These are phyloP conservation scores for Lepidopterella palustris DNA, from an alignment of 495 filamentous ascomycete genomes.

Conservation along the genomic window DNA sequence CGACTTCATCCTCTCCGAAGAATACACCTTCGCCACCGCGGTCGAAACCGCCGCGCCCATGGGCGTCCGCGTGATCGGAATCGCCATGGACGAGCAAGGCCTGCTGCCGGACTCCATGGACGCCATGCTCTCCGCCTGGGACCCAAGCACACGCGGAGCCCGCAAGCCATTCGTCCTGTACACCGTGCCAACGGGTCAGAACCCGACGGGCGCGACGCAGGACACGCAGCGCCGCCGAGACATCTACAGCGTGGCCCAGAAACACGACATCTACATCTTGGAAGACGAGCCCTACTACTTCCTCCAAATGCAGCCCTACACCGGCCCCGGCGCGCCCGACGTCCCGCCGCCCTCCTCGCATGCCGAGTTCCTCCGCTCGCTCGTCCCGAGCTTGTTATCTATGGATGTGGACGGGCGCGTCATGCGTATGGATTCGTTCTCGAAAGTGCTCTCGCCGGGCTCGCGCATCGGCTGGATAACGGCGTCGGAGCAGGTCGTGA, in stretches of 20 bases:
- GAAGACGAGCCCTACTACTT: slow-evolving; percentile 98
- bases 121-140: slow-evolving; percentile 60
- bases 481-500: slow-evolving; percentile 73
- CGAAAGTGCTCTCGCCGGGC: slow-evolving; percentile 60
- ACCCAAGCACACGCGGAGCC: slow-evolving; percentile 48
- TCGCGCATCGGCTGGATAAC: slow-evolving; percentile 59
- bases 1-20: slow-evolving; percentile 73
- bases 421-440: slow-evolving; percentile 63
- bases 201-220: slow-evolving; percentile 86
- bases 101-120: slow-evolving; percentile 63
- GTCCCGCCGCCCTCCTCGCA: slow-evolving; percentile 50
- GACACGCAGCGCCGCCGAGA: slow-evolving; percentile 54
- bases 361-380: slow-evolving; percentile 55
- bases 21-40: slow-evolving; percentile 78
- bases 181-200: slow-evolving; percentile 82
- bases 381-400: slow-evolving; percentile 57
- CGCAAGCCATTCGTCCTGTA: slow-evolving; percentile 73
- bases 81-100: slow-evolving; percentile 73
- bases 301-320: slow-evolving; percentile 88
- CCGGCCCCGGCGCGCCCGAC: slow-evolving; percentile 45
- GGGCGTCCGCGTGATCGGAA: slow-evolving; percentile 64
- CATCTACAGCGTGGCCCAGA: slow-evolving; percentile 69
- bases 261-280: slow-evolving; percentile 80
- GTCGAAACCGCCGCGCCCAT: slow-evolving; percentile 75
- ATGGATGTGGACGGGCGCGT: slow-evolving; percentile 62